A percentile compares a stretch with the other conserved stretches of the same genome.
Conservation (phyloP, 1,139 yeast species). For the Scheffersomyces stambukii region DNA sequence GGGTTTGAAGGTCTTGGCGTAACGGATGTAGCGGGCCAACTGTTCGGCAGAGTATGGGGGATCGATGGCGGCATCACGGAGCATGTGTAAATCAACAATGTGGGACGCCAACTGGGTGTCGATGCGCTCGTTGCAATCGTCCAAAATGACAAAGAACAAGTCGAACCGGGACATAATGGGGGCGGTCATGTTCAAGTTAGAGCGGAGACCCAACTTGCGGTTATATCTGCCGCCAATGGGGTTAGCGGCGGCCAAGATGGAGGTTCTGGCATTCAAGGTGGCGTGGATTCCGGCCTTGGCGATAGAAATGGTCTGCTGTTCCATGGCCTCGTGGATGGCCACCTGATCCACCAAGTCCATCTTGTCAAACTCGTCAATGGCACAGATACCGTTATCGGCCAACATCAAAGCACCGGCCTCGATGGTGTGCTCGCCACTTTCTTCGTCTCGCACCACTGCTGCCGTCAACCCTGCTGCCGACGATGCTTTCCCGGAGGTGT, state of each 20-base stretch:
- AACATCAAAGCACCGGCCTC: conserved; percentile 99
- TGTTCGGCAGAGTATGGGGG: conserved; percentile 92
- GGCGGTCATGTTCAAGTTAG: conserved; percentile 95
- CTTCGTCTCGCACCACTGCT: conserved; percentile 96
- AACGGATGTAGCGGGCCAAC: conserved; percentile 80
- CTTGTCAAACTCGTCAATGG: conserved; percentile 97
- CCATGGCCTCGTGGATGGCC: conserved; percentile 99
- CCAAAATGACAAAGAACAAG: conserved; percentile 87
- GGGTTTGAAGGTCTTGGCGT: conserved; percentile 93
- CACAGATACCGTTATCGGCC: conserved; percentile 98
- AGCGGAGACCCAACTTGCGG: conserved; percentile 75
- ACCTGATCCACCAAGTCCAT: conserved; percentile 96
- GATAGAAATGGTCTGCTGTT: conserved; percentile 95
- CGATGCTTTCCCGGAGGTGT: conserved; percentile 98
- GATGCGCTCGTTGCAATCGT: conserved; percentile 88
- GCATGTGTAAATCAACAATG: conserved; percentile 90
- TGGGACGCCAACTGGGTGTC: conserved; percentile 90
- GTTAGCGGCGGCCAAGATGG: conserved; percentile 95
- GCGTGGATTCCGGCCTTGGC: conserved; percentile 99
- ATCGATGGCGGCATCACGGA: conserved; percentile 81
- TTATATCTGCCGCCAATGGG: conserved; percentile 96
- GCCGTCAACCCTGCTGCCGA: conserved; percentile 99
- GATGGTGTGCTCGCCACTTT: conserved; percentile 93
- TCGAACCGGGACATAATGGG: conserved; percentile 99
- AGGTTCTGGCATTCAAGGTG: conserved; percentile 91